Conservation (phyloP, 2,329 filamentous ascomycete genomes). For the Reticulascus tulasneorum region DNA sequence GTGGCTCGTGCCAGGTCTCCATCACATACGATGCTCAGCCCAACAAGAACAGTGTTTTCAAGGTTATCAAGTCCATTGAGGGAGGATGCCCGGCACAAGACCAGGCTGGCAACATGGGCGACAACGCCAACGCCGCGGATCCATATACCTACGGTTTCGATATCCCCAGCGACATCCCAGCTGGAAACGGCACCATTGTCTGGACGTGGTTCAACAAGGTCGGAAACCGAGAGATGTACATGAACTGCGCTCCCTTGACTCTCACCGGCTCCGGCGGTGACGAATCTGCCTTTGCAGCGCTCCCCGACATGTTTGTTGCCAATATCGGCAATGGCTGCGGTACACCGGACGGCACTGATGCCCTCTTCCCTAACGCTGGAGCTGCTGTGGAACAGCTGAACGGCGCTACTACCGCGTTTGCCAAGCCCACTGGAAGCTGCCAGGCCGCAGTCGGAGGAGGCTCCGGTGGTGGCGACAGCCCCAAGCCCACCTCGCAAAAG, state of each 20-base stretch:
- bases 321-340: slow-evolving; percentile 60
- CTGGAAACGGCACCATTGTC: slow-evolving; percentile 75
- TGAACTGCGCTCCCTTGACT: slow-evolving; percentile 82
- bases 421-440: slow-evolving; percentile 19
- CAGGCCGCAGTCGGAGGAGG: not conserved
- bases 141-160: slow-evolving; percentile 63
- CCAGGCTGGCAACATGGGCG: slow-evolving; percentile 52
- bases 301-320: slow-evolving; percentile 73
- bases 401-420: slow-evolving; percentile 29
- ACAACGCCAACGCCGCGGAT: slow-evolving; percentile 36
- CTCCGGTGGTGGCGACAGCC: slow-evolving; percentile 1
- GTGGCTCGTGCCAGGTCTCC: slow-evolving; percentile 87
- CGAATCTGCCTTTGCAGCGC: slow-evolving; percentile 50
- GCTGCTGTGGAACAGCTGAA: slow-evolving; percentile 47
- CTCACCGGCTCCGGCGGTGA: slow-evolving; percentile 53
- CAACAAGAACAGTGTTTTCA: slow-evolving; percentile 66
- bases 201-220: slow-evolving; percentile 96
- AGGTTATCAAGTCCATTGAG: slow-evolving; percentile 83
- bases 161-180: slow-evolving; percentile 66
- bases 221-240: slow-evolving; percentile 95
- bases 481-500: slow-evolving; percentile 10
- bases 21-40: slow-evolving; percentile 75
- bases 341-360: slow-evolving; percentile 51
- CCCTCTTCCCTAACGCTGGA: slow-evolving; percentile 68
- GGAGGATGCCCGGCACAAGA: slow-evolving; percentile 74